Base-by-base conservation (phyloP, 1,284 basidiomycete species). In the Dichomitus squalens region DNA sequence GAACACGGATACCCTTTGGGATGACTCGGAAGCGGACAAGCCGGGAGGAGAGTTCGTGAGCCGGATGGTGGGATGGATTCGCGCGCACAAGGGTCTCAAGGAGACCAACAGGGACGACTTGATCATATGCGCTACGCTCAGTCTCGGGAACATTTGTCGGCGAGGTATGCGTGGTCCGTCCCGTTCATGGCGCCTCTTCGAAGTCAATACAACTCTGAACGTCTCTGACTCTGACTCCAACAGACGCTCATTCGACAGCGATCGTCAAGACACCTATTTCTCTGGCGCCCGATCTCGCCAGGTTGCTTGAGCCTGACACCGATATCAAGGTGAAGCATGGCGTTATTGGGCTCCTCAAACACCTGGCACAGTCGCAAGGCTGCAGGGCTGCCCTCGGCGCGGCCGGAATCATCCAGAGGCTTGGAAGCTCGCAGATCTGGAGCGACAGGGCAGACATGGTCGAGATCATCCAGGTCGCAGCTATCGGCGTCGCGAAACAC, bases 401-500 rank as follows among this genome's bases (percentile, higher is more conserved):
- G 36, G 84, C 85, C 12, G 80, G 80, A 18, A 76, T 95, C 29
- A 75, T 95, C 20, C 79, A 83, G 46, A 74, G 76, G 20, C 78
- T 95, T 20, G 75, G 83, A 7, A 72, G 75, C n/a, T 88, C 89
- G 59, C 84, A 86, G 2, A 76, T 93, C 8, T 95, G 90, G 86
- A 80, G 81, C 27, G 81, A 86, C 50, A 81, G 83, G 58, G 75
- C 82, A 7, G 93, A 96, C 50, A 85, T 94, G 76, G 85, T 90
- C 11, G 90, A 92, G 54, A 83, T 92, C 11, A 86, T 98, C 0
- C 96, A 98, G 73, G 81, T 95, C 25, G 88, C 87, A 47, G 92
- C 93, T 0, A 90, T 98, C 41, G 93, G 93, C 0, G 80, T 95
- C 16, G 82, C 92, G 29, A 98, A 98, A 74, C 92, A 97, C 68